Percentiles rank a stretch among this genome's conserved stretches.
Conservation (phyloP, 441 rosid genomes). For the Gossypium davidsonii region DNA sequence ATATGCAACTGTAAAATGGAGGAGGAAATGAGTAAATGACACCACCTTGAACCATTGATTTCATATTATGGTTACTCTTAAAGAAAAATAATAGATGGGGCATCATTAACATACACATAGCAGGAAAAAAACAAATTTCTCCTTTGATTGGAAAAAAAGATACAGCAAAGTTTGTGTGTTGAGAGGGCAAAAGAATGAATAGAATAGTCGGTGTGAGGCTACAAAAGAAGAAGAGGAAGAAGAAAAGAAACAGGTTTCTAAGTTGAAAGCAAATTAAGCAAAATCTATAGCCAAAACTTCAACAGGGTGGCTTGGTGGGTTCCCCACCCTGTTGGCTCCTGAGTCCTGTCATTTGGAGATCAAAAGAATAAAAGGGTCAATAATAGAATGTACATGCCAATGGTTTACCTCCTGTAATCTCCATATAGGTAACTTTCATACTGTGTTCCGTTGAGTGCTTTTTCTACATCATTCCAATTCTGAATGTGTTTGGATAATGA, state of each 20-base stretch:
- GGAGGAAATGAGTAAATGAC: not conserved
- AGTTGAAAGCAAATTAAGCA: constrained; percentile 14
- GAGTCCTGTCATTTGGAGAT: constrained; percentile 13
- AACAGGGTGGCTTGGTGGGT: constrained; percentile 19
- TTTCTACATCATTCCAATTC: constrained; percentile 68
- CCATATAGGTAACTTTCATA: constrained; percentile 52
- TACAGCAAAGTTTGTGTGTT: constrained; percentile 18
- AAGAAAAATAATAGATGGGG: not conserved
- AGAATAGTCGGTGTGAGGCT: constrained; percentile 22
- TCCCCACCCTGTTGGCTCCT: constrained; percentile 25
- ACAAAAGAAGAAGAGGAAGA: not conserved
- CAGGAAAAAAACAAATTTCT: constrained; percentile 15
- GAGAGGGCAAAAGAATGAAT: constrained; percentile 35
- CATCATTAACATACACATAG: not conserved
- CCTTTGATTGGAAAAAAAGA: constrained; percentile 10
- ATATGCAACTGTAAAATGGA: not conserved
- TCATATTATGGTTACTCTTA: not conserved
- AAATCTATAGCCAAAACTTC: constrained; percentile 34
- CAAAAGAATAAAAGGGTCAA: constrained; percentile 16
- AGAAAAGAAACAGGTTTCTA: not conserved
- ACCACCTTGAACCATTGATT: not conserved
- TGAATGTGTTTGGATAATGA: constrained; percentile 51
- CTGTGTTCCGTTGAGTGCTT: constrained; percentile 52
- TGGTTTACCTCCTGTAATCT: constrained; percentile 46
- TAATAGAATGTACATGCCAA: constrained; percentile 27